Percentiles rank a stretch among this genome's conserved stretches.
These are phyloP conservation scores for Scutellaria galericulata DNA, from an alignment of 257 asterid genomes.

Conservation along the genomic window DNA sequence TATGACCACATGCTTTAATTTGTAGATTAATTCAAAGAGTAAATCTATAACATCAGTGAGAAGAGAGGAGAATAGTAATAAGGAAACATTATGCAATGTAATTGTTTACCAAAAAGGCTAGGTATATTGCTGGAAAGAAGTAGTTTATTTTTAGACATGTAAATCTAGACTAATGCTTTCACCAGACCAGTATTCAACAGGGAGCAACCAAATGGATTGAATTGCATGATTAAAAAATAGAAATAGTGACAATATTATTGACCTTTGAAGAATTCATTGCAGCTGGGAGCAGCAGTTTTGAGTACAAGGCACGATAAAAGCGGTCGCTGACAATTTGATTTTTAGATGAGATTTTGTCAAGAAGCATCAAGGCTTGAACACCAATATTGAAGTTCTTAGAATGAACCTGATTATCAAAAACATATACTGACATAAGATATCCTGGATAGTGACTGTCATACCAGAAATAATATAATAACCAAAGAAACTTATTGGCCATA, in stretches of 20 bases:
- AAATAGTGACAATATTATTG: conserved; percentile 26
- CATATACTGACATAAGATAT: conserved; percentile 31
- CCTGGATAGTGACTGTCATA: neutral
- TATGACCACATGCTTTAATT: neutral
- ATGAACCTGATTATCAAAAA: conserved; percentile 68
- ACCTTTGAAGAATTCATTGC: conserved; percentile 99
- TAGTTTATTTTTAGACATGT: neutral
- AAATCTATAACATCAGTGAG: neutral
- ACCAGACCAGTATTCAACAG: neutral
- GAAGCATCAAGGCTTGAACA: conserved; percentile 96
- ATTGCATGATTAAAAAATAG: conserved; percentile 24
- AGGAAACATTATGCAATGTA: neutral
- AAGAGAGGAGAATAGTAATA: neutral
- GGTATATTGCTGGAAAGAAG: neutral
- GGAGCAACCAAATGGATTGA: neutral
- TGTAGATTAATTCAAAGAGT: conserved; percentile 4
- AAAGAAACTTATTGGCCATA: conserved; percentile 14
- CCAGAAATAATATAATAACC: conserved; percentile 24
- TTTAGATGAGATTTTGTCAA: conserved; percentile 89
- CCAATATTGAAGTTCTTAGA: conserved; percentile 95
- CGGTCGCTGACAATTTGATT: conserved; percentile 94
- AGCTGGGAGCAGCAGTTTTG: conserved; percentile 89
- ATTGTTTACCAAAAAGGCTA: neutral
- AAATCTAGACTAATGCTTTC: neutral
- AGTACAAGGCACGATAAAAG: conserved; percentile 94